Base-by-base conservation (phyloP, 2,329 filamentous ascomycete genomes). In the Verticillium nubilum region DNA sequence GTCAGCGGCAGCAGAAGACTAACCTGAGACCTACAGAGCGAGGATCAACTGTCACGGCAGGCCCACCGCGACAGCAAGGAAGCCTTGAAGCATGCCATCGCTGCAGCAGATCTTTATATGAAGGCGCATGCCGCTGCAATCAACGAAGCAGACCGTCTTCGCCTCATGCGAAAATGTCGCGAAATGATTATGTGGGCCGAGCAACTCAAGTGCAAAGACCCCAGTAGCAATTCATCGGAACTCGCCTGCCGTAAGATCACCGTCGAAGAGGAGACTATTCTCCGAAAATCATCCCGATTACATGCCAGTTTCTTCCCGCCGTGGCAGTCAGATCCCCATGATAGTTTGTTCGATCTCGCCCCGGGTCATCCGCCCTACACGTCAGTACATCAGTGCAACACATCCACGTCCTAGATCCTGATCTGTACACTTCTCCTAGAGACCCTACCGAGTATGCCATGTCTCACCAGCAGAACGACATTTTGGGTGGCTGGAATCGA, bases 401-500 rank as follows among this genome's bases (percentile, higher is more conserved):
- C 12, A 10, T 19, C 10, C n/a, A 25, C 19, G 6, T 25, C 12
- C 19, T 25, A 13, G 19, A 23, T 19, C 42, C 42, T 50, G 42
- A 50, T 50, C 42, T 7, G n/a, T 13, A 52, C 56, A n/a, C 33
- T 35, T 26, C 57, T 25, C 37, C 58, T 58, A 92, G 89, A 59
- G 94, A 98, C 67, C 69, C 81, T 25, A 80, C 85, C 1, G 79
- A 84, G 12, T 85, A 96, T 57, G 82, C 86, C 26, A 80, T 99
- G 42, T 98, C 95, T 0, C 70, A 82, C 6, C 81, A 84, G 52
- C 95, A 99, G 70, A 77, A 80, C 33, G 81, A 86, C 35, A 88
- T 90, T n/a, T 92, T 98, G 67, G 83, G 84, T 56, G 88, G 86
- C 47, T 99, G 95, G 95, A 89, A 87, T 71, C 85, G 92, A 35